These are phyloP conservation scores for Talaromyces islandicus DNA, from an alignment of 2,329 filamentous ascomycete genomes.

Conservation along the genomic window DNA sequence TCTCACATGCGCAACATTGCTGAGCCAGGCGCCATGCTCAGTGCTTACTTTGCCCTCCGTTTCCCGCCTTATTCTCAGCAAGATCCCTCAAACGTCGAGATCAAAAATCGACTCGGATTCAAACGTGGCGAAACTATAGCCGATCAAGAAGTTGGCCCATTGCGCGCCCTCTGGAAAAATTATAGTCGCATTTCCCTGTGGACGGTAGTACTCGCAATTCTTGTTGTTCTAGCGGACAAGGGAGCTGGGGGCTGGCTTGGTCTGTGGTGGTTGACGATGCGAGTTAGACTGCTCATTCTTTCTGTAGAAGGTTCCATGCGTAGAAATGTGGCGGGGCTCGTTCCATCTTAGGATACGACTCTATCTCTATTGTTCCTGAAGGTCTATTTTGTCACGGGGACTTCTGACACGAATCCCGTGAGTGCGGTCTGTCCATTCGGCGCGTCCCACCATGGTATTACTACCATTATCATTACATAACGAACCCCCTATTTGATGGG, in stretches of 20 bases:
- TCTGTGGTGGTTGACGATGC: not conserved
- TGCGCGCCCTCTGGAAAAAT: not conserved
- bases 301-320: not conserved
- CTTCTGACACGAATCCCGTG: not conserved
- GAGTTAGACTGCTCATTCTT: not conserved
- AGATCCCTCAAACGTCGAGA: slow-evolving; percentile 9
- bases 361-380: not conserved
- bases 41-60: not conserved
- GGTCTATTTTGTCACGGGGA: not conserved
- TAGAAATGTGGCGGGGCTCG: not conserved
- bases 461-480: not conserved
- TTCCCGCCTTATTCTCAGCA: slow-evolving; percentile 5
- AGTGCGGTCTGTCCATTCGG: not conserved
- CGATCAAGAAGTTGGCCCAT: not conserved
- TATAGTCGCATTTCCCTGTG: not conserved
- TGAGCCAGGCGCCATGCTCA: not conserved
- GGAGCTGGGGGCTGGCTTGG: not conserved
- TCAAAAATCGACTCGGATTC: slow-evolving; percentile 1
- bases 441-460: not conserved
- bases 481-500: no score
- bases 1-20: slow-evolving; percentile 22
- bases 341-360: not conserved
- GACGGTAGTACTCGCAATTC: not conserved
- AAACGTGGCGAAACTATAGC: slow-evolving; percentile 4
- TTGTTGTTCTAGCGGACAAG: not conserved